These are phyloP conservation scores for Raphanus sativus DNA, from an alignment of 345 rosid species.

Conservation along the genomic window DNA sequence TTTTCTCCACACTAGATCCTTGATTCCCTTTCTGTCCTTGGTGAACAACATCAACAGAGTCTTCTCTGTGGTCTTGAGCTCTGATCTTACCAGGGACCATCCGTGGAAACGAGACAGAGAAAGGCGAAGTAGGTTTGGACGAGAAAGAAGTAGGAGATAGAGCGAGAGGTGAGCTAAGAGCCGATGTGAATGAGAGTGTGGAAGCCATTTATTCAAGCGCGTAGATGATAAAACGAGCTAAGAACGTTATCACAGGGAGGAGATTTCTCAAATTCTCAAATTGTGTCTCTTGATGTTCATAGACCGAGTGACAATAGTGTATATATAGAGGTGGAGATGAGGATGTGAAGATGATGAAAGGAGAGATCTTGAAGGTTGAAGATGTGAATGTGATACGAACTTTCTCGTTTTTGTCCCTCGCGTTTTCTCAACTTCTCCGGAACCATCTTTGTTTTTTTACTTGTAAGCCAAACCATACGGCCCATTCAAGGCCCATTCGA, in stretches of 20 bases:
- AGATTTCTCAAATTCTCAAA: background rate
- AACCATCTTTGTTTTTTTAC: conserved; percentile 5
- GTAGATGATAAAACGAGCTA: background rate
- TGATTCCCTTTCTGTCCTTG: conserved; percentile 40
- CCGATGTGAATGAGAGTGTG: conserved; percentile 36
- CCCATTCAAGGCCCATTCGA: conserved; percentile 1
- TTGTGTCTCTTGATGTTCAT: background rate
- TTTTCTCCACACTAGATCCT: conserved; percentile 47
- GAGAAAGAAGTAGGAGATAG: background rate
- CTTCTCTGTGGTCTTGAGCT: conserved; percentile 45
- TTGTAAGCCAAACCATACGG: background rate
- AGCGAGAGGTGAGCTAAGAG: conserved; percentile 29
- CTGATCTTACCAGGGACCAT: conserved; percentile 33
- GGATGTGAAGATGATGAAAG: conserved; percentile 5
- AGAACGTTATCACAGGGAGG: background rate
- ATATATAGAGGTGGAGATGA: conserved; percentile 3
- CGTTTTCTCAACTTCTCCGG: conserved; percentile 28
- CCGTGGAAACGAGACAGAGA: conserved; percentile 38
- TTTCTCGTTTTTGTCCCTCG: conserved; percentile 22
- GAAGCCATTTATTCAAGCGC: conserved; percentile 41
- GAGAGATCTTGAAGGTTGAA: conserved; percentile 27
- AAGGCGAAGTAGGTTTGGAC: conserved; percentile 25
- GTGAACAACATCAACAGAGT: conserved; percentile 54
- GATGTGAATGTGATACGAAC: conserved; percentile 38
- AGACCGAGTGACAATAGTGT: background rate